These are phyloP conservation scores for Harringtonia aguacate DNA, from an alignment of 2,329 filamentous ascomycete genomes.

Conservation along the genomic window DNA sequence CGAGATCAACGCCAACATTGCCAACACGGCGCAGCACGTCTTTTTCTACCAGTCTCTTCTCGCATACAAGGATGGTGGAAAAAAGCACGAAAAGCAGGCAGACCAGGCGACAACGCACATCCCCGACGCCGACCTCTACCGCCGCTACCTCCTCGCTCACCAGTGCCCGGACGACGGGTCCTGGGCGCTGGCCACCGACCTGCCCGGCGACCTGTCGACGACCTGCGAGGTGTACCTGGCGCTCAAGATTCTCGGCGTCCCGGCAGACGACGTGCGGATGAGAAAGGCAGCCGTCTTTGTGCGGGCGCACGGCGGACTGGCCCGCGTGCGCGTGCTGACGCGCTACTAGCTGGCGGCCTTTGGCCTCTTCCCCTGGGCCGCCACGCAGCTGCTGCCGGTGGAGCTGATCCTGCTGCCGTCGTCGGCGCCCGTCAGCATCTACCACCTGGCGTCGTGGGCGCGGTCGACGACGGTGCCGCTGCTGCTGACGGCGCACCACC, in stretches of 20 bases:
- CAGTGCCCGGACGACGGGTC: constrained; percentile 6
- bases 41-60: constrained; percentile 4
- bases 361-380: constrained; percentile 22
- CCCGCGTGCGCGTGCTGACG: constrained; percentile 17
- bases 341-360: constrained; percentile 12
- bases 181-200: constrained; percentile 3
- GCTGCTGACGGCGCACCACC: constrained; percentile 18
- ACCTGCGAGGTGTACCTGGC: constrained; percentile 23
- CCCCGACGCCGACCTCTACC: constrained; percentile 1
- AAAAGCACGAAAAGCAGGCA: no score
- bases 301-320: constrained; percentile 17
- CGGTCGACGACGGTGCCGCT: constrained; percentile 15
- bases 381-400: constrained; percentile 19
- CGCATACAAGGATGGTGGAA: neutral
- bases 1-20: neutral
- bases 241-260: constrained; percentile 20
- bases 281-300: constrained; percentile 15
- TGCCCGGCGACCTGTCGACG: constrained; percentile 13
- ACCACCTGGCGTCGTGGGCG: constrained; percentile 18
- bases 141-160: constrained; percentile 1
- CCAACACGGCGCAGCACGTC: constrained; percentile 4
- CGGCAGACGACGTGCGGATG: constrained; percentile 10
- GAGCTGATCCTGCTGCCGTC: constrained; percentile 23
- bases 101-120: neutral
- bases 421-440: constrained; percentile 19